phyloP scores from a whole-genome alignment of 768 basidiomycete species.

The Cystobasidium onofrii region DNA sequence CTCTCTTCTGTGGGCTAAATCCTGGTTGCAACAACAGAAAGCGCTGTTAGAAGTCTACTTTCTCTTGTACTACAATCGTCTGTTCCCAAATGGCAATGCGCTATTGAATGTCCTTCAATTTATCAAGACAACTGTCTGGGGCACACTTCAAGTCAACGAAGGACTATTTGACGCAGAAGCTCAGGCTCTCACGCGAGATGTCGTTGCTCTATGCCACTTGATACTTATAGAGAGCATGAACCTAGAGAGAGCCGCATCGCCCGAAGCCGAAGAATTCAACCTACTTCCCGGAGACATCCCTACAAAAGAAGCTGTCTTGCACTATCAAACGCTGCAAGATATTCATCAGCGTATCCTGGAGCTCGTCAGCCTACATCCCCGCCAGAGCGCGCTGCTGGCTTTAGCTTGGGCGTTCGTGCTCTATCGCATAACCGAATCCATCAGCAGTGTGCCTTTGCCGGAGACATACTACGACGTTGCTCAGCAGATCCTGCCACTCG shows the following conservation, averaged over 20 bases:
- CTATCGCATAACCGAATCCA: constrained; percentile 51
- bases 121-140: constrained; percentile 60
- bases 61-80: constrained; percentile 74
- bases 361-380: constrained; percentile 55
- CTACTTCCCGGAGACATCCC: constrained; percentile 33
- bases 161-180: constrained; percentile 63
- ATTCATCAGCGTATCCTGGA: constrained; percentile 57
- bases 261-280: constrained; percentile 31
- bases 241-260: constrained; percentile 53
- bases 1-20: constrained; percentile 46
- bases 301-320: constrained; percentile 43
- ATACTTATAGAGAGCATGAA: constrained; percentile 62
- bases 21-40: constrained; percentile 57
- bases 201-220: constrained; percentile 49
- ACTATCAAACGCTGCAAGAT: constrained; percentile 49
- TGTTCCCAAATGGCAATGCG: constrained; percentile 58
- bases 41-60: constrained; percentile 77
- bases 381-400: constrained; percentile 63
- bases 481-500: constrained; percentile 31
- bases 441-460: constrained; percentile 38
- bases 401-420: constrained; percentile 80
- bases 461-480: constrained; percentile 40
- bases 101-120: constrained; percentile 60
- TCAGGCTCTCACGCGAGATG: constrained; percentile 56
- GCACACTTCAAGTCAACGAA: constrained; percentile 57